Evolutionary conservation across 768 basidiomycete species (phyloP), one percentile per base, ranked within the genome.

Genomic region (Boletus coccyginus): DNA sequence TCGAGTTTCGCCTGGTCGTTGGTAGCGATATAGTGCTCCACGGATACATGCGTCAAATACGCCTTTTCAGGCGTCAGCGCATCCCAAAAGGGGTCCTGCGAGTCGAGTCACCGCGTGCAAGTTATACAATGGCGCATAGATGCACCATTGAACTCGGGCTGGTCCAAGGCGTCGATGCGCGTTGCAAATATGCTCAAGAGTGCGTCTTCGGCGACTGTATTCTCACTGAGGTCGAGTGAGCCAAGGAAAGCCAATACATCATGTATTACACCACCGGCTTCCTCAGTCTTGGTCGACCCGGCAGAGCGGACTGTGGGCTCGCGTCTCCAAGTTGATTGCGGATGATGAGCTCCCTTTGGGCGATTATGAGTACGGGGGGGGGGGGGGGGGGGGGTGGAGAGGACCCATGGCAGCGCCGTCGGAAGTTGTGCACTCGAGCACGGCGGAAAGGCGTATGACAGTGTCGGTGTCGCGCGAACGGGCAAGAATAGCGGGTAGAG

Each of bases 251-350:
- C 73, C 6, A 81, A 46, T 8, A 85, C 48, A 31, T 73, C 77
- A 50, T 77, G 73, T 24, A 58, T 49, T 16, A 67, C 46, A 47
- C 77, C 56, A 8, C 70, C 68, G 10, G 69, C 75, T 9, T 78
- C 77, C 55, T 78, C 77, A 1, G 66, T 19, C 16, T 76, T 71
- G 3, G 51, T 44, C 9, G 49, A 44, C 2, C 77, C 87, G 0
- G 91, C 92, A 16, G 79, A 73, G 32, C 86, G 79, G 4, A 98
- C 93, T 2, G 73, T 68, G 0, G 79, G 75, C 56, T 97, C 93
- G 29, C 96, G 71, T 98, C 96, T 0, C 90, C 87, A 3, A 98
- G 77, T 3, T 96, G 95, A 64, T 90, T 85, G 21, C 82, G 80
- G 3, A 96, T 83, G 46, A 96, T 81, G 24, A 82, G 74, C 64